A percentile compares a stretch with the other conserved stretches of the same genome.
Evolutionary conservation across 768 basidiomycete genomes (phyloP).

Genomic region (Tulasnella calospora): DNA sequence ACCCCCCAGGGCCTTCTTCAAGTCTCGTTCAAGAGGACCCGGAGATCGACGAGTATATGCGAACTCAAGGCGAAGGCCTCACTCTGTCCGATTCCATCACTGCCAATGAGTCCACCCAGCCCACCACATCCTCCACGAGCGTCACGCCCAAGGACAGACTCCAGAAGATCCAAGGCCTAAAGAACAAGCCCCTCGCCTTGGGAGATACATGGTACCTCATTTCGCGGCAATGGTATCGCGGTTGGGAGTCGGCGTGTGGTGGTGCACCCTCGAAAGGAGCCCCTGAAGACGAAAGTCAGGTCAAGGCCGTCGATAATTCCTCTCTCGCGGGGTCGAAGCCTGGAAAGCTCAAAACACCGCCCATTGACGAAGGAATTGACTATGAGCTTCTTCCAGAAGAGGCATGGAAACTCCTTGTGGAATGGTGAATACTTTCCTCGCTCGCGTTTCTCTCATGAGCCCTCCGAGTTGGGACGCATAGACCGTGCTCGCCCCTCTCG

Average conservation of each 20-base stretch:
- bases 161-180: slow-evolving; percentile 47
- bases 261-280: slow-evolving; percentile 38
- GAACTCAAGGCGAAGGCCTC: slow-evolving; percentile 35
- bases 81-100: slow-evolving; percentile 9
- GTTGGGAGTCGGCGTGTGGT: slow-evolving; percentile 68
- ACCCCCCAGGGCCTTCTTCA: slow-evolving; percentile 17
- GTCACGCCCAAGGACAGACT: slow-evolving; percentile 47
- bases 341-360: slow-evolving; percentile 36
- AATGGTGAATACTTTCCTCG: slow-evolving; percentile 53
- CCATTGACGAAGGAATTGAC: slow-evolving; percentile 39
- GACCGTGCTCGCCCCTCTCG: background rate
- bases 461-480: background rate
- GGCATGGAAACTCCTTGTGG: slow-evolving; percentile 61
- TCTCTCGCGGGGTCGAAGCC: slow-evolving; percentile 52
- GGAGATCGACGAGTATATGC: slow-evolving; percentile 56
- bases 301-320: slow-evolving; percentile 75
- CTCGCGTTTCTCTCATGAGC: background rate
- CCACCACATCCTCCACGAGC: slow-evolving; percentile 32
- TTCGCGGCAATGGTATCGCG: slow-evolving; percentile 63
- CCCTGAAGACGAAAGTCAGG: slow-evolving; percentile 55
- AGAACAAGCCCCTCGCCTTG: slow-evolving; percentile 48
- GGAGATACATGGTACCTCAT: slow-evolving; percentile 80
- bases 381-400: slow-evolving; percentile 69
- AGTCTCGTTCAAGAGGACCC: slow-evolving; percentile 33
- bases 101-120: slow-evolving; percentile 30